Conservation (phyloP, 257 asterid genomes). For the Verbascum thapsus region DNA sequence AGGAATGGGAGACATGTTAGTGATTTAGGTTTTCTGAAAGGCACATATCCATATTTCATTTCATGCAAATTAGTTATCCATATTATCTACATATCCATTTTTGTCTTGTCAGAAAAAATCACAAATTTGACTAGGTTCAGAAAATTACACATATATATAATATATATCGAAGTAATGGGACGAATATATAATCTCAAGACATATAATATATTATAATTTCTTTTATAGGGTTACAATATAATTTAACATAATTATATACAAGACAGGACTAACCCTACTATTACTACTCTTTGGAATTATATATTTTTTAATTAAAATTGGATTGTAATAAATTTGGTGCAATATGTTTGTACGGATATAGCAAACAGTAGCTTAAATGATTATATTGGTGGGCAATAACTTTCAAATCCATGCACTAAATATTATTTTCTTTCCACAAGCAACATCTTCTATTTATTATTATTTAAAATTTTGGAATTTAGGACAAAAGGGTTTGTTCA, state of each 20-base stretch:
- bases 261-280: too few species aligned
- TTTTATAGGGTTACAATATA: too few species aligned
- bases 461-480: conserved; percentile 25
- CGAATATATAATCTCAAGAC: too few species aligned
- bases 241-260: too few species aligned
- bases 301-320: too few species aligned
- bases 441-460: conserved; percentile 27
- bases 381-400: conserved; percentile 49
- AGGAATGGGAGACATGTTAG: conserved; percentile 22
- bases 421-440: conserved; percentile 31
- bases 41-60: conserved; percentile 4
- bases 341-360: conserved; percentile 27
- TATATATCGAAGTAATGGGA: too few species aligned
- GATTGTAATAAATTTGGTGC: background rate
- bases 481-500: conserved; percentile 41
- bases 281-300: too few species aligned
- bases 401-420: conserved; percentile 35
- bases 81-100: conserved; percentile 1
- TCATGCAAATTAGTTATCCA: background rate
- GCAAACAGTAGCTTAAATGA: conserved; percentile 30
- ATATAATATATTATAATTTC: too few species aligned
- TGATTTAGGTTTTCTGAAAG: conserved; percentile 12
- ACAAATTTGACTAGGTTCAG: background rate
- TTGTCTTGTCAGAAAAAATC: background rate
- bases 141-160: too few species aligned